Evolutionary conservation across 2,329 filamentous ascomycete species (phyloP).

Genomic region (Verruconis gallopava): DNA sequence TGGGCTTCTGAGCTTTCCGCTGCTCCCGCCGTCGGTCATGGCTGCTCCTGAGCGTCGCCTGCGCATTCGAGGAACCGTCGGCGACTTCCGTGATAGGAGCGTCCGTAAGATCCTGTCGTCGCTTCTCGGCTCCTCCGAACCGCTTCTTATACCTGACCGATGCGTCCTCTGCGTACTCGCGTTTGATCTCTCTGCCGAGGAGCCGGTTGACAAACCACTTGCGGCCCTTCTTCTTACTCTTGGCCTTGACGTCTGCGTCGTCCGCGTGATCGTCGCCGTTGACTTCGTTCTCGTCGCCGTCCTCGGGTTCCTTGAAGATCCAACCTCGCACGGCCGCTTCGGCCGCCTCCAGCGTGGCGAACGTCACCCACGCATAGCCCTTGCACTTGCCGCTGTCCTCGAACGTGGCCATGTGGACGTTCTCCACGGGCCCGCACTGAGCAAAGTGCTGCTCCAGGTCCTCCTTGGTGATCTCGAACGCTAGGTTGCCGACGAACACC

Average conservation of each 20-base stretch:
- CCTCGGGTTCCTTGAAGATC: slow-evolving; percentile 49
- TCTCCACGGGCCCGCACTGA: slow-evolving; percentile 70
- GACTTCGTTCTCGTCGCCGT: slow-evolving; percentile 36
- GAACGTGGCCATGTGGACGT: slow-evolving; percentile 84
- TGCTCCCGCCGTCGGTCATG: slow-evolving; percentile 15
- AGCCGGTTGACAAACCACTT: slow-evolving; percentile 79
- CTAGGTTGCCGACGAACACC: slow-evolving; percentile 61
- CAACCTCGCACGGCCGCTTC: slow-evolving; percentile 71
- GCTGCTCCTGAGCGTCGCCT: slow-evolving; percentile 16
- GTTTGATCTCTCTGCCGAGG: slow-evolving; percentile 65
- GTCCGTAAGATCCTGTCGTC: slow-evolving; percentile 19
- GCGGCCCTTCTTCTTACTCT: slow-evolving; percentile 31
- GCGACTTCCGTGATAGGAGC: slow-evolving; percentile 13
- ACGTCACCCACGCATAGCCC: slow-evolving; percentile 91
- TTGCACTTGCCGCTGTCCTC: slow-evolving; percentile 97
- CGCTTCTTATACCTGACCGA: slow-evolving; percentile 86
- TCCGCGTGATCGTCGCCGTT: slow-evolving; percentile 30
- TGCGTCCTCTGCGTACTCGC: slow-evolving; percentile 89
- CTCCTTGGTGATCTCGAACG: slow-evolving; percentile 51
- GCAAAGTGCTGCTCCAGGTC: slow-evolving; percentile 68
- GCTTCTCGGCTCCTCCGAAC: slow-evolving; percentile 53
- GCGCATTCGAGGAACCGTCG: slow-evolving; percentile 13
- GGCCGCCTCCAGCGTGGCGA: slow-evolving; percentile 64
- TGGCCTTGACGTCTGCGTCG: slow-evolving; percentile 24
- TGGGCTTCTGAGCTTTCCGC: slow-evolving; percentile 22